phyloP scores from a whole-genome alignment of 352 stramenopile species.

The Pythium plurisporium region DNA sequence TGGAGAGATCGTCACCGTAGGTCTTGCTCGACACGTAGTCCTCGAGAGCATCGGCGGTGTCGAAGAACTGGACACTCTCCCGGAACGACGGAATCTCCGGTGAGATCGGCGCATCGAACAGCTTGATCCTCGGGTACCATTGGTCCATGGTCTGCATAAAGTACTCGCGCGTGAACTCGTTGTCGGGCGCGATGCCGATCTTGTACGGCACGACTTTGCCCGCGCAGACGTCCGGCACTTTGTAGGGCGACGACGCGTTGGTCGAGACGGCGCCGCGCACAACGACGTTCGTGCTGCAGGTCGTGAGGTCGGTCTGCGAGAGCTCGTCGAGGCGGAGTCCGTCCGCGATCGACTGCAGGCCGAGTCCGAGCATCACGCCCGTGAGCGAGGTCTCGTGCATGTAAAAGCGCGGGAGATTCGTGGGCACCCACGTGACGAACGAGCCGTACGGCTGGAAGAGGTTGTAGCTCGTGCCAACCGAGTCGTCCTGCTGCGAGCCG shows the following conservation, averaged over 20 bases:
- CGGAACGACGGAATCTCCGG: conserved; percentile 48
- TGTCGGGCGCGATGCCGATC: conserved; percentile 68
- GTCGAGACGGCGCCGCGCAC: conserved; percentile 32
- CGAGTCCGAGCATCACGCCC: conserved; percentile 48
- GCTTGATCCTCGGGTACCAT: conserved; percentile 57
- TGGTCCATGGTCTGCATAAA: conserved; percentile 35
- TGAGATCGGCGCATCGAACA: conserved; percentile 35
- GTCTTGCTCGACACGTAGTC: conserved; percentile 40
- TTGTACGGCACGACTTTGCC: conserved; percentile 66
- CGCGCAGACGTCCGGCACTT: conserved; percentile 39
- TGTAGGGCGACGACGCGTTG: conserved; percentile 33
- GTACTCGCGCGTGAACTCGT: conserved; percentile 60
- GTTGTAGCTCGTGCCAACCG: conserved; percentile 41
- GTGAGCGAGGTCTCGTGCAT: conserved; percentile 50
- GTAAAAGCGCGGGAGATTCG: conserved; percentile 40
- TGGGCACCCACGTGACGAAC: conserved; percentile 26
- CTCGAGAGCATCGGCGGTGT: conserved; percentile 47
- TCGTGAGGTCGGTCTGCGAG: conserved; percentile 20
- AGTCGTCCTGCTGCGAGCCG: conserved; percentile 19
- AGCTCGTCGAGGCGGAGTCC: conserved; percentile 42
- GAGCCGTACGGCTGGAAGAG: conserved; percentile 38
- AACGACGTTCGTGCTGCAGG: conserved; percentile 26
- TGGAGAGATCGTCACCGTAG: conserved; percentile 41
- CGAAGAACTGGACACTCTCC: conserved; percentile 57
- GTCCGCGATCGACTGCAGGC: conserved; percentile 32